Base-by-base conservation (phyloP, 192 early-diverging fungal genomes). In the Gamsiella multidivaricata region DNA sequence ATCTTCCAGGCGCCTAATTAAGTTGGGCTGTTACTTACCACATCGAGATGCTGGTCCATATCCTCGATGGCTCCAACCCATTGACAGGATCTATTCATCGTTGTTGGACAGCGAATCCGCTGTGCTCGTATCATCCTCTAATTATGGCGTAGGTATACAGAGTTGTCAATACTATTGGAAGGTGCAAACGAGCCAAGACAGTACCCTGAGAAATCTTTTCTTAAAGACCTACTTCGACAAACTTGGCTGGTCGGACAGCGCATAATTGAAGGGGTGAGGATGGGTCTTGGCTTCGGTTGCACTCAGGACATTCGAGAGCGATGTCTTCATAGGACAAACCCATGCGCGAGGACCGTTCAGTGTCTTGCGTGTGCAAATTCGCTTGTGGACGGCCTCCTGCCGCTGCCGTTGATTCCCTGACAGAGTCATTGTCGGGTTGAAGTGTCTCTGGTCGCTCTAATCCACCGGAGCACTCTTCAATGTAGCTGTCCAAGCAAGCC, bases 81-180 rank as follows among this genome's bases (percentile, higher is more conserved):
- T 20, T 69, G 67, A 25, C 67, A 69, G 5, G 56, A 69, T 32
- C 56, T 69, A 23, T 36, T 5, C 67, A 53, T 69, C 8, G 67
- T 52, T 15, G 67, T 69, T 5, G 57, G 57, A 60, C 67, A 69
- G 22, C 57, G 45, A 12, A 69, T 33, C 22, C 36, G 28, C 49
- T 60, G 67, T 15, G 55, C 56, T 17, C 53, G 22, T 2, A 69
- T 59, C n/a, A 60, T 60, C 36, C 67, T 60, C 67, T 69, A 60
- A 17, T n/a, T n/a, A 18, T 9, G 29, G 12, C 22, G 29, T 22
- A 56, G n/a, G 9, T 34, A 54, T 32, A 34, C 20, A 34, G 34
- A 7, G 3, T 1, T 39, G n/a, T 3, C 18, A 52, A 11, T 33
- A 22, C 14, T 20, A 55, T 29, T 39, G 18, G 17, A 11, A 36